phyloP scores from a whole-genome alignment of 1,284 basidiomycete species.

The Microbotryum lychnidis-dioicae region DNA sequence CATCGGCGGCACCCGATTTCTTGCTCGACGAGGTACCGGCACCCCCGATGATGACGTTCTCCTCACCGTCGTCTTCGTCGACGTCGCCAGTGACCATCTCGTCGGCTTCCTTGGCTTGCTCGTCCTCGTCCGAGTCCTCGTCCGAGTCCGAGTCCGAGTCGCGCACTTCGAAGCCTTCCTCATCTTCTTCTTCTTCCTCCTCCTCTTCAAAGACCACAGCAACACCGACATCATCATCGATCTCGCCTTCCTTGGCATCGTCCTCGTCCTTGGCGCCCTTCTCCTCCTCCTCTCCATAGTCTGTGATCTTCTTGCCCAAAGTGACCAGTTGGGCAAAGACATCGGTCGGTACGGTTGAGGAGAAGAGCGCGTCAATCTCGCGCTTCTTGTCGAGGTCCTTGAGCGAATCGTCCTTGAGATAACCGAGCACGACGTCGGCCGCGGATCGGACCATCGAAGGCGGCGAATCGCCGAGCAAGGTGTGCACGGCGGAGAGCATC shows the following conservation, averaged over 20 bases:
- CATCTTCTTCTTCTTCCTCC: constrained; percentile 71
- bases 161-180: constrained; percentile 44
- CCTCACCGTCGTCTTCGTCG: constrained; percentile 51
- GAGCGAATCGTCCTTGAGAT: constrained; percentile 77
- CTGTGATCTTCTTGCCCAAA: constrained; percentile 91
- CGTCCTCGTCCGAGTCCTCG: constrained; percentile 48
- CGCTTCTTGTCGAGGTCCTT: constrained; percentile 98
- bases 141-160: constrained; percentile 56
- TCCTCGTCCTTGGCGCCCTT: constrained; percentile 73
- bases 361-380: constrained; percentile 77
- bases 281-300: constrained; percentile 68
- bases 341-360: constrained; percentile 58
- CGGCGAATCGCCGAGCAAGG: constrained; percentile 79
- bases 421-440: constrained; percentile 81
- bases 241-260: constrained; percentile 51
- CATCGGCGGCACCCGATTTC: constrained; percentile 49
- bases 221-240: constrained; percentile 75
- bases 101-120: constrained; percentile 36
- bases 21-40: constrained; percentile 47
- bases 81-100: constrained; percentile 44
- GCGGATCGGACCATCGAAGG: constrained; percentile 93
- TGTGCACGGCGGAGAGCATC: constrained; percentile 74
- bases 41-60: constrained; percentile 57
- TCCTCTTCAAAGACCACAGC: constrained; percentile 96
- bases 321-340: constrained; percentile 76